A percentile compares a stretch with the other conserved stretches of the same genome.
Conservation (phyloP, 768 basidiomycete genomes). For the Boletus barrowsii region DNA sequence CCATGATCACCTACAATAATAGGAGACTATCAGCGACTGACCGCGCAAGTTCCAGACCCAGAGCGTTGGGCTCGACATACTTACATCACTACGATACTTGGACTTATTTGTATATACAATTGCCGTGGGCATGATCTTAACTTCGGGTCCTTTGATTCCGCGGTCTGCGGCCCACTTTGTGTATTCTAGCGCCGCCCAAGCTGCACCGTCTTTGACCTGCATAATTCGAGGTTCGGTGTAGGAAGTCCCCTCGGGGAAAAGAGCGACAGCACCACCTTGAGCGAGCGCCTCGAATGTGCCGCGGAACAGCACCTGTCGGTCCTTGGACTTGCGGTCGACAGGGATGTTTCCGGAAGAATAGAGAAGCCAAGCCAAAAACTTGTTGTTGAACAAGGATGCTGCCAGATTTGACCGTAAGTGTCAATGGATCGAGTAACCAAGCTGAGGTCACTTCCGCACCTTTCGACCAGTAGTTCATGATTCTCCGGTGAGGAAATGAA, state of each 20-base stretch:
- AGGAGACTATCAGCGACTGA: slow-evolving; percentile 14
- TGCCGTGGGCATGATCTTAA: slow-evolving; percentile 74
- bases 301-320: slow-evolving; percentile 82
- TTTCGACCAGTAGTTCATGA: slow-evolving; percentile 94
- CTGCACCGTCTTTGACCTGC: slow-evolving; percentile 90
- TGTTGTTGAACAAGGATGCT: slow-evolving; percentile 82
- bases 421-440: slow-evolving; percentile 10
- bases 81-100: slow-evolving; percentile 87
- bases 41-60: neutral
- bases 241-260: slow-evolving; percentile 92
- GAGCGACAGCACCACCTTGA: slow-evolving; percentile 77
- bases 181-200: slow-evolving; percentile 95
- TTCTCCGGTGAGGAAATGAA: slow-evolving; percentile 76
- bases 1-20: slow-evolving; percentile 59
- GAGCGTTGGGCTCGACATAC: slow-evolving; percentile 36
- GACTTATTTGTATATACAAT: slow-evolving; percentile 96
- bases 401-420: slow-evolving; percentile 15
- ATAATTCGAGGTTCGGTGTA: slow-evolving; percentile 93
- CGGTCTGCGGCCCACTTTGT: slow-evolving; percentile 69
- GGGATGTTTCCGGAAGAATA: slow-evolving; percentile 95
- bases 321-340: slow-evolving; percentile 91
- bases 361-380: slow-evolving; percentile 67
- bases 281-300: slow-evolving; percentile 86
- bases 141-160: slow-evolving; percentile 41
- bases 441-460: slow-evolving; percentile 40